phyloP scores from a whole-genome alignment of 768 basidiomycete genomes.

The Rhodotorula paludigena region DNA sequence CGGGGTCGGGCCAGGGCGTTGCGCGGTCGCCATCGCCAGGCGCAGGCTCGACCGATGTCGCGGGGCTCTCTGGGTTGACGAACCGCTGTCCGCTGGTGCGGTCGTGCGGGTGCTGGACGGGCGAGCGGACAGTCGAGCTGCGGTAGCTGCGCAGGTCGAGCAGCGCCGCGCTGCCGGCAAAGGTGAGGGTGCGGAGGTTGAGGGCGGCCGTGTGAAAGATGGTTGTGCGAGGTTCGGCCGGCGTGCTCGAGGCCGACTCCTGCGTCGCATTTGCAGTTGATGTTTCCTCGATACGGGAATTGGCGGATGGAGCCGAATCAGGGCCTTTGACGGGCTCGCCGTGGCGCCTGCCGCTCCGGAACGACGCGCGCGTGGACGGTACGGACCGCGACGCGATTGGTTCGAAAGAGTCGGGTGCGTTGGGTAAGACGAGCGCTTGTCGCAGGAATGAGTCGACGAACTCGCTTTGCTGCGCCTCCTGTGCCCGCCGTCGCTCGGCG shows the following conservation, averaged over 20 bases:
- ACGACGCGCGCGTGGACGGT: neutral
- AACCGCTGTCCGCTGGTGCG: neutral
- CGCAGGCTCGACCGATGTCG: no score
- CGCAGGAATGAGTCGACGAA: constrained; percentile 22
- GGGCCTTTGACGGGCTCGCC: neutral
- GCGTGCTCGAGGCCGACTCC: no score
- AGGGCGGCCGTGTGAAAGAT: constrained; percentile 7
- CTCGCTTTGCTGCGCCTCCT: constrained; percentile 17
- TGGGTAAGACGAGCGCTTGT: constrained; percentile 25
- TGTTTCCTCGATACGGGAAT: no score
- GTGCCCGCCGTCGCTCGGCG: constrained; percentile 23
- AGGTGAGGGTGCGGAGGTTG: constrained; percentile 12
- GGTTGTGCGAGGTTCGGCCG: no score
- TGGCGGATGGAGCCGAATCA: neutral
- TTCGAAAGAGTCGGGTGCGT: constrained; percentile 1
- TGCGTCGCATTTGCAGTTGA: no score
- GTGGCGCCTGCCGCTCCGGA: neutral
- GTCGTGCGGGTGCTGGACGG: neutral
- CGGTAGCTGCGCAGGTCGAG: constrained; percentile 25
- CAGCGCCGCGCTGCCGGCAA: constrained; percentile 6
- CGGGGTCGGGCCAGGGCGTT: no score
- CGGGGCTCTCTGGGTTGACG: no score
- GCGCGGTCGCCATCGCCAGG: no score
- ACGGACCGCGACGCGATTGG: neutral
- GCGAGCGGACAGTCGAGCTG: neutral